These are phyloP conservation scores for Emiliania huxleyi DNA, from an alignment of 78 protist genomes.

Conservation along the genomic window DNA sequence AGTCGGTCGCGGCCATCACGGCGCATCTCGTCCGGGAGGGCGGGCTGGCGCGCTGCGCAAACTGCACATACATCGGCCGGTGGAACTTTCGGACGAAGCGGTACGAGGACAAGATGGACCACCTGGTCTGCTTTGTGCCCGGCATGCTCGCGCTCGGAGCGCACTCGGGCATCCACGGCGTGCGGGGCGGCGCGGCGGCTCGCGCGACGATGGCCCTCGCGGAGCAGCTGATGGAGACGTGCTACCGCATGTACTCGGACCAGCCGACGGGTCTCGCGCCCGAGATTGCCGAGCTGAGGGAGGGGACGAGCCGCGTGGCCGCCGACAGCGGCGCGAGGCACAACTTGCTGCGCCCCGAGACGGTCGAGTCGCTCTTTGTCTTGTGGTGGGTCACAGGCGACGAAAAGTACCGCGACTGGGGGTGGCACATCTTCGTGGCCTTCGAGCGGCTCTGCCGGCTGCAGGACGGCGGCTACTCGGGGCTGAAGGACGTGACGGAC, in stretches of 20 bases:
- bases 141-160: conserved; percentile 84
- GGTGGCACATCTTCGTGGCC: conserved; percentile 77
- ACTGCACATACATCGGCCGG: background rate
- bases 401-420: conserved; percentile 71
- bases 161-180: background rate
- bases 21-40: background rate
- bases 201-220: conserved; percentile 30
- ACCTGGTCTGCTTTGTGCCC: conserved; percentile 85
- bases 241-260: conserved; percentile 42
- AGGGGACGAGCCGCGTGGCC: background rate
- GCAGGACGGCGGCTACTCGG: conserved; percentile 27
- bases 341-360: conserved; percentile 43
- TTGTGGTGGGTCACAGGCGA: conserved; percentile 70
- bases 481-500: conserved; percentile 23
- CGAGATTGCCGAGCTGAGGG: conserved; percentile 45
- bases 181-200: background rate
- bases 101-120: conserved; percentile 65
- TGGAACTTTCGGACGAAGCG: background rate
- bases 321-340: background rate
- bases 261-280: conserved; percentile 61
- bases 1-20: background rate
- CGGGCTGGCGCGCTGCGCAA: background rate
- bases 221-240: conserved; percentile 45
- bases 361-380: conserved; percentile 73
- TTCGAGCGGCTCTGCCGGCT: conserved; percentile 12